A percentile compares a stretch with the other conserved stretches of the same genome.
Conservation (phyloP, 2,329 filamentous ascomycete genomes). For the Trichoderma sp. region DNA sequence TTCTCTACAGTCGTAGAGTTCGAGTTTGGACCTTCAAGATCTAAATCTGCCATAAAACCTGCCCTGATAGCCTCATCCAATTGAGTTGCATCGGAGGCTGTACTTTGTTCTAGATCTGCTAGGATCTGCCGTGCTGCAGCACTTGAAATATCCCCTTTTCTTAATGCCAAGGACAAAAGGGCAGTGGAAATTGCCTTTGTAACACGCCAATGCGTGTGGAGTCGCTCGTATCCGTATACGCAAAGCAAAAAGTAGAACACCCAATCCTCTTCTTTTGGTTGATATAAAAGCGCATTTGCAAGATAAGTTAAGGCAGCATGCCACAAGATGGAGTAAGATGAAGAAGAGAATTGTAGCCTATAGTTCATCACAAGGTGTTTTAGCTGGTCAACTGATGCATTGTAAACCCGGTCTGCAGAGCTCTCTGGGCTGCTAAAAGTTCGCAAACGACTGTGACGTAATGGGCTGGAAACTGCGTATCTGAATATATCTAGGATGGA, state of each 20-base stretch:
- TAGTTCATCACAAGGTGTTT: conserved; percentile 46
- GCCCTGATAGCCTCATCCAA: too few relatives aligned
- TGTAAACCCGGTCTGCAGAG: conserved; percentile 40
- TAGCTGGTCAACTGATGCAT: conserved; percentile 44
- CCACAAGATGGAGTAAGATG: conserved; percentile 46
- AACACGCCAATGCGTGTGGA: conserved; percentile 44
- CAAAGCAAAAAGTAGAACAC: conserved; percentile 45
- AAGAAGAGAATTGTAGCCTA: conserved; percentile 40
- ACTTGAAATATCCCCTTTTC: too few relatives aligned
- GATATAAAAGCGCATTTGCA: conserved; percentile 43
- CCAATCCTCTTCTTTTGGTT: conserved; percentile 39
- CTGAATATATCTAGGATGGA: conserved; percentile 45
- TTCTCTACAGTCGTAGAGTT: too few relatives aligned
- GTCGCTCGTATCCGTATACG: conserved; percentile 44
- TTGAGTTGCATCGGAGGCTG: too few relatives aligned
- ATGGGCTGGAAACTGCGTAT: conserved; percentile 16
- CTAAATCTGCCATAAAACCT: too few relatives aligned
- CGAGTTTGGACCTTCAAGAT: too few relatives aligned
- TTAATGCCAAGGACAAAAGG: too few relatives aligned
- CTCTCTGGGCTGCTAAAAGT: conserved; percentile 25
- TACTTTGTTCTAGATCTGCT: too few relatives aligned
- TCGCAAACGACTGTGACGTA: too few relatives aligned
- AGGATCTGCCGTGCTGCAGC: too few relatives aligned
- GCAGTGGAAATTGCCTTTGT: conserved; percentile 28
- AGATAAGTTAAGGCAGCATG: conserved; percentile 47